Evolutionary conservation across 495 filamentous ascomycete genomes (phyloP), one percentile per base, ranked within the genome.

Genomic region (Aspergillus avenaceus): DNA sequence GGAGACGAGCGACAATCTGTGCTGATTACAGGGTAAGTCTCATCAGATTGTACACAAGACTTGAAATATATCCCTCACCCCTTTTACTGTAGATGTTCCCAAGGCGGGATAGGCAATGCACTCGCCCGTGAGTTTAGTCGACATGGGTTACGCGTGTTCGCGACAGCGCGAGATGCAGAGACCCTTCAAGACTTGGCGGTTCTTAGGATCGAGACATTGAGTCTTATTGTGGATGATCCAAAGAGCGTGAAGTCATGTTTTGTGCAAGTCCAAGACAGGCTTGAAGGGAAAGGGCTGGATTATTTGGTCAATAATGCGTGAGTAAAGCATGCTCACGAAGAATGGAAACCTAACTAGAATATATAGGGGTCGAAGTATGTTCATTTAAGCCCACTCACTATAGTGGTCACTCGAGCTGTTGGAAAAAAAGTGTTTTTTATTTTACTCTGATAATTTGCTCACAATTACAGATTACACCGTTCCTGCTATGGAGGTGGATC

Each of bases 221-320:
- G 69, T 37, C 68, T 84, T 13, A 75, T 76, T 18, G 79, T 84
- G 14, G 70, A 77, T 54, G 60, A 73, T 23, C 53, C 48, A 23
- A 64, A 71, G 19, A 80, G 71, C 59, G 70, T 84, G 45, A 59
- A 64, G 21, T 54, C 56, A 0, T 75, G 76, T 31, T 72, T 63
- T 55, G 48, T 58, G 3, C 65, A 76, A 31, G 69, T 82, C 3
- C 53, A 73, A 23, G 57, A 55, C 16, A 61, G 65, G 25, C 73
- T 80, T 0, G 65, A 60, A 3, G 73, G 67, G 22, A 67, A 64
- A 13, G 70, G 71, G 14, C 67, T 85, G 19, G 74, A 84, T 56
- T 77, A 77, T 51, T 66, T 85, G 6, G 73, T 83, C 45, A 85
- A 85, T 59, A 85, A 85, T 70, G 82, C 82, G 54, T 81, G 43